phyloP scores from a whole-genome alignment of 768 basidiomycete genomes.

The Amyloporia xantha region DNA sequence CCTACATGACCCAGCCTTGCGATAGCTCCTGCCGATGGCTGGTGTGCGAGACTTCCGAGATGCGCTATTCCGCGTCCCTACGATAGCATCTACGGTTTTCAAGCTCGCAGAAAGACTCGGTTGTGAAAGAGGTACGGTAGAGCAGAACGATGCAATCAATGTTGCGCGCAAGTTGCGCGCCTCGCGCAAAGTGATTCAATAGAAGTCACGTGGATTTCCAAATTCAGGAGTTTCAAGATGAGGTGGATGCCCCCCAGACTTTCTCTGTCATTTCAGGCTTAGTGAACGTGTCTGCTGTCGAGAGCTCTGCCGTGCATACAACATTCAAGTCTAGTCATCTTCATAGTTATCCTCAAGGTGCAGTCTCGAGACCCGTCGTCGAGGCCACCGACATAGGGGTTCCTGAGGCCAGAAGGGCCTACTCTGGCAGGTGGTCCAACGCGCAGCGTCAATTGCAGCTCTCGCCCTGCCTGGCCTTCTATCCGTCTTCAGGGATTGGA shows the following conservation, averaged over 20 bases:
- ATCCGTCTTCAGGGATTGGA: too few species aligned
- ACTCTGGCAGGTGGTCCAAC: neutral
- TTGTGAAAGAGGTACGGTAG: neutral
- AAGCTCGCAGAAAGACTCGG: neutral
- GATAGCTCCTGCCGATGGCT: too few species aligned
- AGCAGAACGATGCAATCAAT: neutral
- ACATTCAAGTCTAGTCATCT: neutral
- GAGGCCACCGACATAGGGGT: neutral
- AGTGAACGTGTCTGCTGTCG: neutral
- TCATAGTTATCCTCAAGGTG: neutral
- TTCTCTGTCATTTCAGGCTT: too few species aligned
- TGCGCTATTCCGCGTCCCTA: neutral
- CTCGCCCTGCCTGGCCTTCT: neutral
- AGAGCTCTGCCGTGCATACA: neutral
- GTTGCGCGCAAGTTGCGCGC: neutral
- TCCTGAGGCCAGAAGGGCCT: neutral
- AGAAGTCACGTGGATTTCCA: neutral
- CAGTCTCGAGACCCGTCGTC: neutral
- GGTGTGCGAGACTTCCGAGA: neutral
- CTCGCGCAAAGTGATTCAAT: neutral
- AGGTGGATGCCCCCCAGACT: too few species aligned
- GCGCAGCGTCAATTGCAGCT: neutral
- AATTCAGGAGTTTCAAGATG: too few species aligned
- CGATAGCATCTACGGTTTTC: neutral
- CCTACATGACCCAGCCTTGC: too few species aligned